phyloP scores from a whole-genome alignment of 371 early-diverging fungal genomes.

The Rhizopus microsporus region DNA sequence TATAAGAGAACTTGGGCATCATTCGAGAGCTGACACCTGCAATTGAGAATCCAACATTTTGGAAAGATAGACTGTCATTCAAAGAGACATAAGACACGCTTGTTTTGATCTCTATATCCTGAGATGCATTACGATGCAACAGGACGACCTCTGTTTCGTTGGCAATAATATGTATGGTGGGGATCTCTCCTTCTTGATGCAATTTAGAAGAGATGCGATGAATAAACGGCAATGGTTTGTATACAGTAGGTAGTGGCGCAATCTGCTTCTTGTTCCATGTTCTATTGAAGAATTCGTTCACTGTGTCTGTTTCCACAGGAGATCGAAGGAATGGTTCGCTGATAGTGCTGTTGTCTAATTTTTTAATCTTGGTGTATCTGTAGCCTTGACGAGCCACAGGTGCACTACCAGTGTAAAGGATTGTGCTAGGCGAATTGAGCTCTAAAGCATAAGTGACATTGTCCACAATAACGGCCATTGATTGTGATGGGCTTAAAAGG shows the following conservation, averaged over 20 bases:
- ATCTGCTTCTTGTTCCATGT: slow-evolving; percentile 24
- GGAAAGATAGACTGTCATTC: slow-evolving; percentile 11
- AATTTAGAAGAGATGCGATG: slow-evolving; percentile 21
- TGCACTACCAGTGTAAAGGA: slow-evolving; percentile 23
- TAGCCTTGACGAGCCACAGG: slow-evolving; percentile 25
- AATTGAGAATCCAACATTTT: slow-evolving; percentile 22
- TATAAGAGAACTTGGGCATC: slow-evolving; percentile 27
- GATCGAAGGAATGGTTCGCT: slow-evolving; percentile 20
- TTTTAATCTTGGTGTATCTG: slow-evolving; percentile 16
- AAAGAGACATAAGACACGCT: slow-evolving; percentile 25
- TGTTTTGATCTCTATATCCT: slow-evolving; percentile 8
- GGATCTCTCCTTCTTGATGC: slow-evolving; percentile 27
- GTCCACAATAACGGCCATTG: slow-evolving; percentile 25
- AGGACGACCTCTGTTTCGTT: slow-evolving; percentile 14
- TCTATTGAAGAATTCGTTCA: slow-evolving; percentile 29
- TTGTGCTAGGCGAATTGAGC: background rate
- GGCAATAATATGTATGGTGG: slow-evolving; percentile 21
- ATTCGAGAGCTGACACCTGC: slow-evolving; percentile 30
- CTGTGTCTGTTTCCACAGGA: slow-evolving; percentile 7
- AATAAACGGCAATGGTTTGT: slow-evolving; percentile 17
- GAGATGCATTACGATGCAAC: slow-evolving; percentile 9
- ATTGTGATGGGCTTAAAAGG: slow-evolving; percentile 11
- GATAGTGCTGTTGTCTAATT: background rate
- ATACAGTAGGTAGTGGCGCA: slow-evolving; percentile 11
- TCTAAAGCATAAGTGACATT: slow-evolving; percentile 16